phyloP scores from a whole-genome alignment of 2,329 filamentous ascomycete genomes.

The Fonsecaea multimorphosa region DNA sequence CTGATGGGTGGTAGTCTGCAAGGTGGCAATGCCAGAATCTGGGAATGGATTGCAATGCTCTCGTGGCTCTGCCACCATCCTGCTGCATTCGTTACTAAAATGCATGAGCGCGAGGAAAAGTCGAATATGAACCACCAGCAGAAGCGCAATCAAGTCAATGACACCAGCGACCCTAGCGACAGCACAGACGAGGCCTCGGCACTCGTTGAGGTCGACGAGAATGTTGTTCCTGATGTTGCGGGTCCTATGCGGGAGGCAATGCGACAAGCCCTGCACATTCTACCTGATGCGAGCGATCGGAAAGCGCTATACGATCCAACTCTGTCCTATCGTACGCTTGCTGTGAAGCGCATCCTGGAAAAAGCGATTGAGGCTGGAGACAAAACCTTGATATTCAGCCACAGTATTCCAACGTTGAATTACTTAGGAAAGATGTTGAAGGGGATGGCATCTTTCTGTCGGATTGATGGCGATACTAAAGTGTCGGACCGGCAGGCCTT shows the following conservation, averaged over 20 bases:
- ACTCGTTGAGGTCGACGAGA: slow-evolving; percentile 17
- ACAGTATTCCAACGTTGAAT: slow-evolving; percentile 71
- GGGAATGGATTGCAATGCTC: slow-evolving; percentile 62
- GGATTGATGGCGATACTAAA: slow-evolving; percentile 71
- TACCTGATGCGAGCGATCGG: slow-evolving; percentile 36
- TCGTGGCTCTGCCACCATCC: slow-evolving; percentile 66
- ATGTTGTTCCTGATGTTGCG: slow-evolving; percentile 17
- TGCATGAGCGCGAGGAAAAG: slow-evolving; percentile 47
- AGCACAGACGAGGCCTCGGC: slow-evolving; percentile 25
- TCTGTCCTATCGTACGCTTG: slow-evolving; percentile 70
- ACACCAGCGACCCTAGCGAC: slow-evolving; percentile 1
- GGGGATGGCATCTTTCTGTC: slow-evolving; percentile 54
- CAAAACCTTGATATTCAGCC: slow-evolving; percentile 81
- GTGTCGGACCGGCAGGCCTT: slow-evolving; percentile 65
- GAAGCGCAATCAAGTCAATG: slow-evolving; percentile 14
- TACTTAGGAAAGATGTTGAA: slow-evolving; percentile 68
- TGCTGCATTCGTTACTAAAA: slow-evolving; percentile 56
- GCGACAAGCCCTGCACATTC: slow-evolving; percentile 22
- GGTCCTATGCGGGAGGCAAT: slow-evolving; percentile 29
- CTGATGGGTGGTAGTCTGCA: slow-evolving; percentile 41
- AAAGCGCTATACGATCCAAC: slow-evolving; percentile 51
- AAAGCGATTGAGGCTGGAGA: slow-evolving; percentile 68
- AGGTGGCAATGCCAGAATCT: slow-evolving; percentile 52
- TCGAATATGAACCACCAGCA: slow-evolving; percentile 36
- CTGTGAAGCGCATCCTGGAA: slow-evolving; percentile 73